These are phyloP conservation scores for Kodamaea plutei DNA, from an alignment of 1,139 yeast species.

Conservation along the genomic window DNA sequence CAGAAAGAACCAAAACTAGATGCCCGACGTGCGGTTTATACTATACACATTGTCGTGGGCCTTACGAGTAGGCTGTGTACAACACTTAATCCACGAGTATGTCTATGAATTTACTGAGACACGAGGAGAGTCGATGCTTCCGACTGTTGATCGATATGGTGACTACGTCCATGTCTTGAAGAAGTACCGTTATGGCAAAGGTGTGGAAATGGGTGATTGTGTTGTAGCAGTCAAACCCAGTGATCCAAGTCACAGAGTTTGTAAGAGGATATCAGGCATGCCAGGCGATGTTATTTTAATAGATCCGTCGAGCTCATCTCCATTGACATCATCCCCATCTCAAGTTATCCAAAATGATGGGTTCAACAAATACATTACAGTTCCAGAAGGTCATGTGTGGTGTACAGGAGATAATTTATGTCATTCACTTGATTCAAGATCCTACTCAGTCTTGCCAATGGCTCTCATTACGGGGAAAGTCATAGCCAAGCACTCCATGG, in stretches of 20 bases:
- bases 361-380: conserved; percentile 56
- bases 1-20: conserved; percentile 15
- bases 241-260: conserved; percentile 79
- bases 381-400: conserved; percentile 95
- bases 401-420: conserved; percentile 91
- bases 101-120: conserved; percentile 78
- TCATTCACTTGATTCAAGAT: conserved; percentile 85
- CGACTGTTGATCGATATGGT: conserved; percentile 69
- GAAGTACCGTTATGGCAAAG: conserved; percentile 52
- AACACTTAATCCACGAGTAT: conserved; percentile 63
- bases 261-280: conserved; percentile 93
- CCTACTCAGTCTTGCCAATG: conserved; percentile 84
- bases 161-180: conserved; percentile 84
- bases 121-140: conserved; percentile 92
- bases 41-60: conserved; percentile 42
- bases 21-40: conserved; percentile 18
- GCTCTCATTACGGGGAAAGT: conserved; percentile 85
- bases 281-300: conserved; percentile 83
- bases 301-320: conserved; percentile 70
- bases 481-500: conserved; percentile 56
- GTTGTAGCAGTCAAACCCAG: conserved; percentile 89
- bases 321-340: conserved; percentile 38
- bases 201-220: conserved; percentile 74
- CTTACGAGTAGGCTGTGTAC: conserved; percentile 61
- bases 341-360: conserved; percentile 37